phyloP scores from a whole-genome alignment of 805 yeast species.

The Wickerhamiella nectarea region DNA sequence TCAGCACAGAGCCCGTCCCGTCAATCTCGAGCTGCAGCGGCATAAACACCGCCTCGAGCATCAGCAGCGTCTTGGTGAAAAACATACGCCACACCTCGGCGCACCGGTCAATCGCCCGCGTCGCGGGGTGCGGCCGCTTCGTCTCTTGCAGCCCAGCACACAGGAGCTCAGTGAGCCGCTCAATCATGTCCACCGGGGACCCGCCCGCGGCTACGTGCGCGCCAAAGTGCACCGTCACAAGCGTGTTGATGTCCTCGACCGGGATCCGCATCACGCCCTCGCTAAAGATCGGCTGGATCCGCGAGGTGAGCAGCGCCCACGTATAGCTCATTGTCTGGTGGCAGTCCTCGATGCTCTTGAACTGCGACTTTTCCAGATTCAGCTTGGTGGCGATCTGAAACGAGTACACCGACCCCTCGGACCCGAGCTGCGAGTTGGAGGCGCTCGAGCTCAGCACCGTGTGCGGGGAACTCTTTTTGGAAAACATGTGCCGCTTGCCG shows the following conservation, averaged over 20 bases:
- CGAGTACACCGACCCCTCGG: conserved; percentile 31
- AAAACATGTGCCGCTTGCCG: conserved; percentile 22
- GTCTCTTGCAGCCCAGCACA: conserved; percentile 29
- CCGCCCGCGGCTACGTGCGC: conserved; percentile 29
- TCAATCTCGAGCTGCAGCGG: conserved; percentile 44
- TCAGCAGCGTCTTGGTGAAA: conserved; percentile 40
- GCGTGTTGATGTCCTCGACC: conserved; percentile 42
- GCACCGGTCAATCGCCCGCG: conserved; percentile 18
- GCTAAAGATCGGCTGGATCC: conserved; percentile 35
- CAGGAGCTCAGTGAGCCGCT: conserved; percentile 35
- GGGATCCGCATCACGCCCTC: conserved; percentile 39
- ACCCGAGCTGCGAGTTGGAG: conserved; percentile 30
- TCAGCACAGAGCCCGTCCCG: conserved; percentile 30
- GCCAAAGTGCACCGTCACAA: conserved; percentile 32
- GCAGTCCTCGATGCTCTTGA: conserved; percentile 26
- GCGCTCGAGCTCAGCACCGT: conserved; percentile 30
- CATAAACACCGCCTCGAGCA: conserved; percentile 44
- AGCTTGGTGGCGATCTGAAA: conserved; percentile 22
- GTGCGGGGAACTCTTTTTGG: conserved; percentile 29
- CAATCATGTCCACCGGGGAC: conserved; percentile 28
- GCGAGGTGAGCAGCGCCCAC: conserved; percentile 34
- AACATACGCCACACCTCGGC: conserved; percentile 45
- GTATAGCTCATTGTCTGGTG: conserved; percentile 33
- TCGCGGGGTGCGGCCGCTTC: conserved; percentile 14
- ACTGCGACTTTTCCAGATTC: conserved; percentile 9